phyloP scores from a whole-genome alignment of 331 rosid genomes.

The Pyracantha coccinea region DNA sequence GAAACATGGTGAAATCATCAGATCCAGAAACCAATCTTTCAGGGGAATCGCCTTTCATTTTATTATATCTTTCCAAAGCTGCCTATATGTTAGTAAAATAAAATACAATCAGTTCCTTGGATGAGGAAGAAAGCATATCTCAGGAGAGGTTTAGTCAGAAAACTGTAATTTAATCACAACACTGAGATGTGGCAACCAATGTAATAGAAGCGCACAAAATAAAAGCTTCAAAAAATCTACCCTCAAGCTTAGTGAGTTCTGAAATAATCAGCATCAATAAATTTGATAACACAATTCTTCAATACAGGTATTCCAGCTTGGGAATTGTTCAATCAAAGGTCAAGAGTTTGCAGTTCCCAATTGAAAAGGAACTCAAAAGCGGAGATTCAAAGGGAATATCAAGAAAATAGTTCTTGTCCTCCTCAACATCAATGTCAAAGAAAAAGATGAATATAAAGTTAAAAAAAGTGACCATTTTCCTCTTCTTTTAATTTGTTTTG shows the following conservation, averaged over 20 bases:
- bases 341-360: neutral
- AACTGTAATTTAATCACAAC: neutral
- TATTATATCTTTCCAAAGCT: constrained; percentile 86
- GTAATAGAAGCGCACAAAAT: neutral
- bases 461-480: neutral
- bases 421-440: neutral
- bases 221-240: neutral
- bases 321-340: neutral
- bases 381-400: neutral
- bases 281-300: neutral
- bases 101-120: constrained; percentile 3
- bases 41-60: constrained; percentile 76
- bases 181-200: neutral
- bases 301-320: neutral
- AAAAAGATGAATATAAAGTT: no score
- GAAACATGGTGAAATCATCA: constrained; percentile 93
- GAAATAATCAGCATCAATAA: neutral
- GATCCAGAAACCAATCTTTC: constrained; percentile 98
- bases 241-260: neutral
- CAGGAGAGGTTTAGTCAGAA: neutral
- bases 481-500: neutral
- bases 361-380: neutral
- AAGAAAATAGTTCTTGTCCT: neutral
- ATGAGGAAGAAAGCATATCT: neutral
- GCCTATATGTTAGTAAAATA: constrained; percentile 35